Evolutionary conservation across 768 basidiomycete species (phyloP), one percentile per base, ranked within the genome.

Genomic region (Paxillus rubicundulus): DNA sequence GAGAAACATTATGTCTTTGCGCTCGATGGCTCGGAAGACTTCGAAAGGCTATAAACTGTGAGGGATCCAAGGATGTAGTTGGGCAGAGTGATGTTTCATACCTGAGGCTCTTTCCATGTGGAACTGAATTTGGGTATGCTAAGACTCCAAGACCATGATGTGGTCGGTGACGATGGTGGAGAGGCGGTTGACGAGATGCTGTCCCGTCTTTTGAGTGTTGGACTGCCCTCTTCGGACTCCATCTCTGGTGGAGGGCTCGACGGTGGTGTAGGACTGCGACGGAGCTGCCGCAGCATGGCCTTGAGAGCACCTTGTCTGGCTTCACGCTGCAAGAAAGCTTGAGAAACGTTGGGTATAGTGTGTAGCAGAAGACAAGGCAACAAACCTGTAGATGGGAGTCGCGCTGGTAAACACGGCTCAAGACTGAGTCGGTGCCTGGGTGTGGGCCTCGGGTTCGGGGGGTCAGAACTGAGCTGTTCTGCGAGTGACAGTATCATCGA

Each of bases 1-100:
- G 8, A 95, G 75, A 64, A 82, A 87, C 67, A 82, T 79, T 32
- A 96, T 74, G 69, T 98, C 89, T 62, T 87, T 88, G 34, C 77
- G 76, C 60, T 98, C 95, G 18, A 98, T 80, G 2, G 95, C 95
- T 46, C 86, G 77, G 62, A 94, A 81, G 0, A 97, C 74, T 73
- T 94, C 78, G 54, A 75, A 84, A 0, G 82, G 77, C 75, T 84
- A 40, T 12, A 45, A 37, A 42, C 18, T 53, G 53, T 46, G 27
- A 44, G 20, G 28, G 30, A 38, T 34, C 21, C 30, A 2, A 18
- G 42, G 16, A 6, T 10, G 33, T 20, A 14, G 18, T 5, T 13
- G 2, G 28, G 17, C 24, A 38, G 12, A 40, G 9, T 17, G 44
- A 20, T 28, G 34, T 24, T 9, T 58, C 71, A 50, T 49, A 78